These are phyloP conservation scores for Halteria grandinella DNA, from an alignment of 73 alveolate species.

Conservation along the genomic window DNA sequence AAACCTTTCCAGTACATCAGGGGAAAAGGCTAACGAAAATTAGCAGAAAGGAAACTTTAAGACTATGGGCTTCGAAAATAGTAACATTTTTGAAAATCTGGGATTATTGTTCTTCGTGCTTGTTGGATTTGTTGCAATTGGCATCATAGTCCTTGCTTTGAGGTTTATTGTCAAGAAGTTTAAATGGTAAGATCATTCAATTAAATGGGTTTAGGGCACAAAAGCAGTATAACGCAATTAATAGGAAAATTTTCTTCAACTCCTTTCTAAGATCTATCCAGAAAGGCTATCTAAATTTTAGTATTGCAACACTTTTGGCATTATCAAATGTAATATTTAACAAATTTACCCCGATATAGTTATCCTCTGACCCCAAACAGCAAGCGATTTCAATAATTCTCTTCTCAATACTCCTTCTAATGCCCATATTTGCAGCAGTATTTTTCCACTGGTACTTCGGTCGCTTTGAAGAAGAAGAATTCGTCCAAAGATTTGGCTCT, in stretches of 20 bases:
- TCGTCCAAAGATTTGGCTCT: constrained; percentile 10
- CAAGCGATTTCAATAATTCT: too few relatives aligned
- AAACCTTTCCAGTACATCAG: too few relatives aligned
- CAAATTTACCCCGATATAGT: too few relatives aligned
- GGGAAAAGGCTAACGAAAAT: not conserved
- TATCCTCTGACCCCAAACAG: too few relatives aligned
- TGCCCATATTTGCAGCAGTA: too few relatives aligned
- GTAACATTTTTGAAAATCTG: not conserved
- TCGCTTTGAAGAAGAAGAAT: not conserved
- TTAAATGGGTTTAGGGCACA: not conserved
- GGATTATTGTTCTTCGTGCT: not conserved
- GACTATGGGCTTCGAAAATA: not conserved
- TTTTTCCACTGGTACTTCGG: not conserved
- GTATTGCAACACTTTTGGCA: not conserved
- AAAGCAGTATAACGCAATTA: not conserved
- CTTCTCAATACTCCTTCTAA: too few relatives aligned
- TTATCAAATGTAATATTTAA: not conserved
- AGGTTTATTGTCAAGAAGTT: not conserved
- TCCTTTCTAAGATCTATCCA: not conserved
- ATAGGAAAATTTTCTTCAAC: constrained; percentile 13
- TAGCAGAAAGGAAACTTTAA: not conserved
- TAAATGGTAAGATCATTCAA: not conserved
- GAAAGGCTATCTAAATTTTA: constrained; percentile 14
- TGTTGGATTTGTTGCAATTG: not conserved
- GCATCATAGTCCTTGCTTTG: not conserved